Base-by-base conservation (phyloP, 305 asterid species). In the Solanum aculeatissimum region DNA sequence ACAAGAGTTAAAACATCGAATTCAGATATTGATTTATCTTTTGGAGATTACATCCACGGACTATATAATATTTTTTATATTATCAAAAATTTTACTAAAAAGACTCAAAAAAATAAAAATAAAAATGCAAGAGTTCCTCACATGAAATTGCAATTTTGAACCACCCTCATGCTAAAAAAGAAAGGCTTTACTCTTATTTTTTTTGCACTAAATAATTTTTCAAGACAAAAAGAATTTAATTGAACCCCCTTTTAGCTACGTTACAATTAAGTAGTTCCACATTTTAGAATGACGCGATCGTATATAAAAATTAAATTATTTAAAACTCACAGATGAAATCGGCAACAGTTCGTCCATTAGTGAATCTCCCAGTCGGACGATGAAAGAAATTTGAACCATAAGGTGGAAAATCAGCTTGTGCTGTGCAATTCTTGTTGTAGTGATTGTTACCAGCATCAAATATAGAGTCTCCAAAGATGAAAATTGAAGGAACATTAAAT, bases 361-460 rank as follows among this genome's bases (percentile, higher is more conserved):
- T 92, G 91, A 95, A 95, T 83, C 98, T 89, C 74, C 98, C 98
- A 23, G 98, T 95, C 3, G 98, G 96, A 84, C n/a, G 94, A 85
- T 87, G 93, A 83, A 95, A 95, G 92, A 90, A 95, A 71, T 70
- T 83, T 32, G 93, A 92, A 42, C 98, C 98, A 82, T 95, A 94
- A 9, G 98, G 98, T 2, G 96, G 92, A 66, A 92, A 95, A 90
- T 95, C 96, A 14, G 98, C 97, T 89, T 95, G 98, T 16, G 92
- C 91, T 1, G 85, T 66, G 83, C 94, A 93, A 58, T 89, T 91
- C 6, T 15, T 84, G 89, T 87, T 93, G 84, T 83, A 94, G 77
- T 90, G 97, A 71, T 95, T 94, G 54, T 94, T 95, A 27, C 98
- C 98, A 6, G 98, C 95, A 63, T 95, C 98, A 70, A 95, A 92